Evolutionary conservation across 345 rosid genomes (phyloP).

Genomic region (Noccaea bulbosa): DNA sequence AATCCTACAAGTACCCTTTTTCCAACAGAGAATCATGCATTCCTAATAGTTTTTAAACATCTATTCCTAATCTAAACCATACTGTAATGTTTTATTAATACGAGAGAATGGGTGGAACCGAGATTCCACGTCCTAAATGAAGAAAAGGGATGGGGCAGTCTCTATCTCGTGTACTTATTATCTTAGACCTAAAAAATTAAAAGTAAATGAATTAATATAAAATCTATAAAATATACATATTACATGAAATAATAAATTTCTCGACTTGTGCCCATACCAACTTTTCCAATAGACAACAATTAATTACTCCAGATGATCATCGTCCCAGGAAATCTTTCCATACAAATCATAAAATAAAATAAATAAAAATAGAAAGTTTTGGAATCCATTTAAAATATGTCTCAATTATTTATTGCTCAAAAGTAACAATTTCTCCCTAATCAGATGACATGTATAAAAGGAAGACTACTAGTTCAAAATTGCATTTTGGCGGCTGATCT

Average conservation of each 20-base stretch:
- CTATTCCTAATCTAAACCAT: conserved; percentile 20
- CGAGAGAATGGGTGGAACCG: conserved; percentile 75
- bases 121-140: conserved; percentile 66
- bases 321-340: neutral
- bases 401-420: too few species aligned
- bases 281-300: conserved; percentile 20
- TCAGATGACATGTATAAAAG: too few species aligned
- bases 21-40: neutral
- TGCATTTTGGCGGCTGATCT: too few species aligned
- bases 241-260: conserved; percentile 21
- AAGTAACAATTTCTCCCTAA: too few species aligned
- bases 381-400: neutral
- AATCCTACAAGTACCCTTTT: neutral
- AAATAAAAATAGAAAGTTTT: neutral
- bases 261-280: conserved; percentile 30
- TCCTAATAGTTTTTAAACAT: neutral
- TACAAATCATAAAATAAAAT: neutral
- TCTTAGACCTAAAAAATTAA: conserved; percentile 43
- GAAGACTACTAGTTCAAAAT: too few species aligned
- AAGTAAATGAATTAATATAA: conserved; percentile 9
- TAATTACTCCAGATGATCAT: conserved; percentile 33
- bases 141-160: conserved; percentile 69
- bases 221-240: conserved; percentile 31
- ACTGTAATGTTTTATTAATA: conserved; percentile 38
- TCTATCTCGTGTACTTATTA: conserved; percentile 51